Percentiles rank a stretch among this genome's conserved stretches.
These are phyloP conservation scores for Sphagnum tenellum DNA, from an alignment of 225 moss, liverwort and hornwort species.

Conservation along the genomic window DNA sequence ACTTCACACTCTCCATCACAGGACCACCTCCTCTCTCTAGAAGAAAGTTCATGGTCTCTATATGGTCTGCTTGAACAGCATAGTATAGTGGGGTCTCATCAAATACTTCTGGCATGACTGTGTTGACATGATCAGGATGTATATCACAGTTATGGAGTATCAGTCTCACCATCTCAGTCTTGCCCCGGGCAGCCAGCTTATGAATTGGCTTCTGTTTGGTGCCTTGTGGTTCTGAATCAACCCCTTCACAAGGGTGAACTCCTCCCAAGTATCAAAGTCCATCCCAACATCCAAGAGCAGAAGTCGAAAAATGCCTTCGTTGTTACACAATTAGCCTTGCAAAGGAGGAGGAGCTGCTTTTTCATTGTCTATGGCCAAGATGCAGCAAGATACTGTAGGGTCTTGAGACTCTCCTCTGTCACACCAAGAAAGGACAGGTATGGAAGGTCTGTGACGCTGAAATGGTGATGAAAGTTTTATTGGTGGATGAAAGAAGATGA, in stretches of 20 bases:
- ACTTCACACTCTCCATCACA: not conserved
- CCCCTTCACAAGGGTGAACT: not conserved
- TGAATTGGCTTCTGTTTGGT: conserved; percentile 3
- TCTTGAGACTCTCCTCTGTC: conserved; percentile 1
- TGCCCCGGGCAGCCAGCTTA: conserved; percentile 1
- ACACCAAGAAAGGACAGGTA: conserved; percentile 3
- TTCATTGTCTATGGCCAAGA: conserved; percentile 1
- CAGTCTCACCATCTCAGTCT: conserved; percentile 5
- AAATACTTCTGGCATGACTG: not conserved
- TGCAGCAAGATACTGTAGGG: not conserved
- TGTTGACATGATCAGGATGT: conserved; percentile 4
- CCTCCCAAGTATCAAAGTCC: conserved; percentile 3
- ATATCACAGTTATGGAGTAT: not conserved
- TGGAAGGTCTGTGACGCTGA: too few relatives aligned
- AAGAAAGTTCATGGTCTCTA: conserved; percentile 4
- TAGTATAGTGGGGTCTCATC: not conserved
- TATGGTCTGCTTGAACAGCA: conserved; percentile 4
- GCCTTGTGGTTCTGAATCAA: too few relatives aligned
- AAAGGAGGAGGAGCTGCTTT: conserved; percentile 1
- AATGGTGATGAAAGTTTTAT: too few relatives aligned
- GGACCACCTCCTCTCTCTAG: conserved; percentile 2
- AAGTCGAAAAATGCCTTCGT: conserved; percentile 1
- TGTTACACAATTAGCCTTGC: conserved; percentile 3
- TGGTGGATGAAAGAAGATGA: too few relatives aligned
- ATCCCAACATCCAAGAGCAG: conserved; percentile 3